These are phyloP conservation scores for Spergularia marina DNA, from an alignment of 148 eudicot species.

Conservation along the genomic window DNA sequence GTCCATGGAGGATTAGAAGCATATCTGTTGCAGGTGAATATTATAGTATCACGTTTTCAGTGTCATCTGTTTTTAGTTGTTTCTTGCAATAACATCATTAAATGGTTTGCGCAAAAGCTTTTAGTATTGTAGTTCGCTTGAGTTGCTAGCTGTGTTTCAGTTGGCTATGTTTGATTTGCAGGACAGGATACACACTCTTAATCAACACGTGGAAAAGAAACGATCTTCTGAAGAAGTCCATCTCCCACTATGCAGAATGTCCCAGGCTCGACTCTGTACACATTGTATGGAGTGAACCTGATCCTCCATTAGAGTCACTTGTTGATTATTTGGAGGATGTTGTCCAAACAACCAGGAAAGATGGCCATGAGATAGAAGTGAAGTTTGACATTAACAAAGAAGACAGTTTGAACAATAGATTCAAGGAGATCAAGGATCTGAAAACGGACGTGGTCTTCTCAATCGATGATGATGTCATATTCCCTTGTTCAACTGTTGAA, in stretches of 20 bases:
- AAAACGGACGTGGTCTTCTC: slow-evolving; percentile 76
- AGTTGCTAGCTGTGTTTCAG: not conserved
- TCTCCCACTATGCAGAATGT: slow-evolving; percentile 78
- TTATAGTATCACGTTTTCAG: not conserved
- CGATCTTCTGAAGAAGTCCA: slow-evolving; percentile 76
- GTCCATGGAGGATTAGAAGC: not conserved
- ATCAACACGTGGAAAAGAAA: slow-evolving; percentile 92
- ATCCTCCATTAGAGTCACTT: slow-evolving; percentile 71
- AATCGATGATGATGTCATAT: slow-evolving; percentile 83
- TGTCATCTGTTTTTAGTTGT: not conserved
- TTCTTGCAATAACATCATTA: not conserved
- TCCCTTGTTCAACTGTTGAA: slow-evolving; percentile 77
- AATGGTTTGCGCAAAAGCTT: not conserved
- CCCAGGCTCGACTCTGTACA: slow-evolving; percentile 67
- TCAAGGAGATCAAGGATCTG: slow-evolving; percentile 68
- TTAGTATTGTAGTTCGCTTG: not conserved
- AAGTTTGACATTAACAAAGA: slow-evolving; percentile 77
- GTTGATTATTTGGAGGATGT: slow-evolving; percentile 40
- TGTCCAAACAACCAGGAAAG: slow-evolving; percentile 37
- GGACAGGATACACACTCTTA: slow-evolving; percentile 69
- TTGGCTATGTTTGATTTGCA: slow-evolving; percentile 28
- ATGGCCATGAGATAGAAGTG: slow-evolving; percentile 54
- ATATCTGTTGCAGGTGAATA: not conserved
- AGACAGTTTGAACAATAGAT: slow-evolving; percentile 90
- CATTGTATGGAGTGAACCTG: slow-evolving; percentile 86